A percentile compares a stretch with the other conserved stretches of the same genome.
Conservation (phyloP, 2,329 filamentous ascomycete species). For the Cryphonectria radicalis region DNA sequence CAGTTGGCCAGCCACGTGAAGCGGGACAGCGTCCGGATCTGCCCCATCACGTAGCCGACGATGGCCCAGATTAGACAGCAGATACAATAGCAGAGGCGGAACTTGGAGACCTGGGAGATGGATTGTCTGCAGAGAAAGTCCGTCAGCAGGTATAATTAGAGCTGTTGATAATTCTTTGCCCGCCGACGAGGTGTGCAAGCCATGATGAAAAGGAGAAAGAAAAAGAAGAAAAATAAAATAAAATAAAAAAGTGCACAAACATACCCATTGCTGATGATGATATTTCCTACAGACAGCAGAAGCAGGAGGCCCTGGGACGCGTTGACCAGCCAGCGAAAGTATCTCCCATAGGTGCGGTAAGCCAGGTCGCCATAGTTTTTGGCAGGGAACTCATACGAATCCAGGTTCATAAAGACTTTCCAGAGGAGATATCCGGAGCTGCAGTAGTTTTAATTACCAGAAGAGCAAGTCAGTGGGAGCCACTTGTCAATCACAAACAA, state of each 20-base stretch:
- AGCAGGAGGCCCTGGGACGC: slow-evolving; percentile 50
- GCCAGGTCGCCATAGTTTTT: slow-evolving; percentile 51
- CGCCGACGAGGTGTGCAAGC: too few species aligned
- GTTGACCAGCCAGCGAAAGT: slow-evolving; percentile 51
- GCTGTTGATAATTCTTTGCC: too few species aligned
- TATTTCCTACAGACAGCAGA: slow-evolving; percentile 52
- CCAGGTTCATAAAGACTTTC: slow-evolving; percentile 46
- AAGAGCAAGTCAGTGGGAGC: background rate
- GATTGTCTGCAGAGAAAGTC: slow-evolving; percentile 42
- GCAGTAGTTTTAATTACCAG: background rate
- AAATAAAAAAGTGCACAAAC: background rate
- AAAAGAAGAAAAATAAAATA: too few species aligned
- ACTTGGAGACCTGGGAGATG: slow-evolving; percentile 55
- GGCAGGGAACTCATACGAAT: slow-evolving; percentile 49
- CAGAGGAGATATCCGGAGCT: slow-evolving; percentile 46
- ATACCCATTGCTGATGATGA: slow-evolving; percentile 52
- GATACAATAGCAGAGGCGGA: slow-evolving; percentile 54
- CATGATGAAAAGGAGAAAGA: background rate
- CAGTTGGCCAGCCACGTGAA: slow-evolving; percentile 59
- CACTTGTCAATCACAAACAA: background rate
- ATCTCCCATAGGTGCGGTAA: slow-evolving; percentile 49
- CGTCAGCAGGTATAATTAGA: background rate
- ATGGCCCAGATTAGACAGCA: slow-evolving; percentile 54
- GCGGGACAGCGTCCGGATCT: slow-evolving; percentile 56
- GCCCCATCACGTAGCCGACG: slow-evolving; percentile 54